Conservation (phyloP, 2,329 filamentous ascomycete genomes). For the Penicillium sp. region DNA sequence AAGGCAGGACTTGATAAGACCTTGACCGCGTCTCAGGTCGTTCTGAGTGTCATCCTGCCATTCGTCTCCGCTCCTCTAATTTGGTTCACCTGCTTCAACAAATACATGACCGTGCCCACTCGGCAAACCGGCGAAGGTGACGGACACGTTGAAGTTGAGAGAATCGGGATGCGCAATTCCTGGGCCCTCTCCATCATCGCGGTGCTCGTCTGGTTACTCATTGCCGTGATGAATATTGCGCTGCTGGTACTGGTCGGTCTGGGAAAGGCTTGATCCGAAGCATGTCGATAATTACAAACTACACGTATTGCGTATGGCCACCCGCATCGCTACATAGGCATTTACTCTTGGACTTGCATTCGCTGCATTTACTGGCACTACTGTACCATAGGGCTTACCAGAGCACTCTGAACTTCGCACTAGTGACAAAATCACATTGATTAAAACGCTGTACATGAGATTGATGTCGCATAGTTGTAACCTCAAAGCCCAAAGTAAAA, state of each 20-base stretch:
- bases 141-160: constrained; percentile 26
- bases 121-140: constrained; percentile 39
- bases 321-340: neutral
- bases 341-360: neutral
- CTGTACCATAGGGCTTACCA: neutral
- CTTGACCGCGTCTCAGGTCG: constrained; percentile 74
- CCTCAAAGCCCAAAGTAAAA: neutral
- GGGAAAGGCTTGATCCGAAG: constrained; percentile 42
- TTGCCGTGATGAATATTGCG: constrained; percentile 76
- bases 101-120: constrained; percentile 71
- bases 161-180: constrained; percentile 67
- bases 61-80: constrained; percentile 81
- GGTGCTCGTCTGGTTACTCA: constrained; percentile 67
- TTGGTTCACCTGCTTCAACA: constrained; percentile 76
- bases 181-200: constrained; percentile 62
- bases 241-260: constrained; percentile 65
- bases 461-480: neutral
- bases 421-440: constrained; percentile 1
- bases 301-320: neutral
- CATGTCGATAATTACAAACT: neutral
- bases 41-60: constrained; percentile 72
- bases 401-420: neutral
- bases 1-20: constrained; percentile 67
- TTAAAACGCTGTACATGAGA: constrained; percentile 6
- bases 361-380: neutral